phyloP scores from a whole-genome alignment of 2,329 filamentous ascomycete species.

The Chaetoscypha palmicola region DNA sequence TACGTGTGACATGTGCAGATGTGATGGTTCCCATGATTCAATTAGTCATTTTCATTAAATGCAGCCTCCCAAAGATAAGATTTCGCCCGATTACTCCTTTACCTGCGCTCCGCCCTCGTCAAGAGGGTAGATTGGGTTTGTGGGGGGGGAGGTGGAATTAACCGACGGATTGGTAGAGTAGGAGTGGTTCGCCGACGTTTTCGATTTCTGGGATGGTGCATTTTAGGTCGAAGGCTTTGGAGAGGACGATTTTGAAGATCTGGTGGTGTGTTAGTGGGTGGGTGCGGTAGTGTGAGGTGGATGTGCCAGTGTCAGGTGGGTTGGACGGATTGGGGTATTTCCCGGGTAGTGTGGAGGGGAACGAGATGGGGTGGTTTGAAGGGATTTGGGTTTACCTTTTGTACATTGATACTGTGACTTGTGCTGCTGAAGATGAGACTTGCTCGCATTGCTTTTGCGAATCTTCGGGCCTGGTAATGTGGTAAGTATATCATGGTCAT shows the following conservation, averaged over 20 bases:
- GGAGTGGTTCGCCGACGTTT: constrained; percentile 89
- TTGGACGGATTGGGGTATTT: neutral
- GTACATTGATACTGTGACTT: constrained; percentile 98
- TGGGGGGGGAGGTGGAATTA: no score
- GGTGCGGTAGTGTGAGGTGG: neutral
- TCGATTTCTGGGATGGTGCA: constrained; percentile 99
- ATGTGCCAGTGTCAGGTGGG: neutral
- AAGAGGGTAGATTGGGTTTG: no score
- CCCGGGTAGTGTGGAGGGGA: neutral
- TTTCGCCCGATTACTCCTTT: neutral
- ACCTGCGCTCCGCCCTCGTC: neutral
- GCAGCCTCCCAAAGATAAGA: no score
- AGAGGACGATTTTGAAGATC: constrained; percentile 99
- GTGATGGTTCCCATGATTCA: neutral
- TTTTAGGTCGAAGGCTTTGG: constrained; percentile 96
- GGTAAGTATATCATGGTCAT: neutral
- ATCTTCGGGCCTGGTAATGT: constrained; percentile 67
- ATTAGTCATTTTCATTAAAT: neutral
- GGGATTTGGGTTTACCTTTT: constrained; percentile 66
- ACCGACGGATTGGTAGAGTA: constrained; percentile 69
- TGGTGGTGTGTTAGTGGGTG: constrained; percentile 33
- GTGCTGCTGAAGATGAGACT: constrained; percentile 98
- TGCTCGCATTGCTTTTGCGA: constrained; percentile 97
- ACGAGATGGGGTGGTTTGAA: neutral
- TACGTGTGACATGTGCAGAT: no score